phyloP scores from a whole-genome alignment of 306 rosid species.

The Prunus fruticosa region DNA sequence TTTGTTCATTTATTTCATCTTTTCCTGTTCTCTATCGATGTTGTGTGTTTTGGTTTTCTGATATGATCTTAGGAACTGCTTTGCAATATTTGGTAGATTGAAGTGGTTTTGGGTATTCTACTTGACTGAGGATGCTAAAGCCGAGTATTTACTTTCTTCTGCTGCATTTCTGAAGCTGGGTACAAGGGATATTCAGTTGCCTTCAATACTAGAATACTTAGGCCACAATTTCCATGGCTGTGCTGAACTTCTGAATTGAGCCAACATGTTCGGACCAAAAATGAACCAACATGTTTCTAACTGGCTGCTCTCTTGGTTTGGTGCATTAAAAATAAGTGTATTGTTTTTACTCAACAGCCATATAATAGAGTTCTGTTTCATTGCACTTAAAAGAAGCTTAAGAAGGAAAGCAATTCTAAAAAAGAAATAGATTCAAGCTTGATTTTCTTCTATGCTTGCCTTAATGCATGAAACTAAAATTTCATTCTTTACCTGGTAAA shows the following conservation, averaged over 20 bases:
- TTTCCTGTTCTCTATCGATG: neutral
- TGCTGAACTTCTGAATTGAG: neutral
- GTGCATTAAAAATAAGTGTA: neutral
- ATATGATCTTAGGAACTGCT: neutral
- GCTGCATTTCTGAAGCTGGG: constrained; percentile 16
- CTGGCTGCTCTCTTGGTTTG: neutral
- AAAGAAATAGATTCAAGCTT: neutral
- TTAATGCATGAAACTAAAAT: neutral
- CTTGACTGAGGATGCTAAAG: constrained; percentile 11
- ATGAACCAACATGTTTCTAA: constrained; percentile 6
- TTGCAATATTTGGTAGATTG: neutral
- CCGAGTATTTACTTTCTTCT: neutral
- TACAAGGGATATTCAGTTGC: neutral
- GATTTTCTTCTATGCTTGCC: neutral
- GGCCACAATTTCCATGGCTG: neutral
- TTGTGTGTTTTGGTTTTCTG: neutral
- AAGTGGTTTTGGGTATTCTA: constrained; percentile 13
- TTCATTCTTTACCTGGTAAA: neutral
- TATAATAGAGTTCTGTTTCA: neutral
- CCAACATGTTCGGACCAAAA: neutral
- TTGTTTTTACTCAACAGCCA: neutral
- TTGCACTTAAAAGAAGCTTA: neutral
- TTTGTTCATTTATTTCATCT: no score
- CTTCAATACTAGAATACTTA: neutral
- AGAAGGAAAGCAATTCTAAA: neutral